These are phyloP conservation scores for Glaciozyma martinii DNA, from an alignment of 768 basidiomycete genomes.

Conservation along the genomic window DNA sequence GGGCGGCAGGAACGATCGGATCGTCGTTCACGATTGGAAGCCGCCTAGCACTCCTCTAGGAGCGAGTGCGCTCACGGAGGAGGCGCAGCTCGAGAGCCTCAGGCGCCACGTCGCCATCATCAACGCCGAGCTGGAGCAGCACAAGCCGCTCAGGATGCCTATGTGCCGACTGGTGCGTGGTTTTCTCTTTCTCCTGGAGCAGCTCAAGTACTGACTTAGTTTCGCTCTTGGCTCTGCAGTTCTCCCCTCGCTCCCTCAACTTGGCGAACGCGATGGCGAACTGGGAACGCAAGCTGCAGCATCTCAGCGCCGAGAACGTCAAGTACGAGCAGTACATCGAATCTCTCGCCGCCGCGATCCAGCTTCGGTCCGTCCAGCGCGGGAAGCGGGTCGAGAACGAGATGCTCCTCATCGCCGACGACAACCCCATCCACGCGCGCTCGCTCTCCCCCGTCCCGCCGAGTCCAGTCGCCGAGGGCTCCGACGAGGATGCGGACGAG, in stretches of 20 bases:
- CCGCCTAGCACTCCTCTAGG: conserved; percentile 75
- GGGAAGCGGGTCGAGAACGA: conserved; percentile 74
- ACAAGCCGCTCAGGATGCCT: conserved; percentile 72
- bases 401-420: conserved; percentile 41
- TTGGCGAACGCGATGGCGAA: conserved; percentile 65
- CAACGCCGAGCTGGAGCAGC: conserved; percentile 68
- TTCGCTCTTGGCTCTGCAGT: conserved; percentile 50
- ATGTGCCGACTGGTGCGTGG: conserved; percentile 65
- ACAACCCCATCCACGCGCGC: background rate
- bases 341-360: conserved; percentile 73
- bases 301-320: conserved; percentile 80
- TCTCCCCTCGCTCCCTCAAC: conserved; percentile 64
- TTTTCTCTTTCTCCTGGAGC: background rate
- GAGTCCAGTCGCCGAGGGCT: too few species aligned
- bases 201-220: background rate
- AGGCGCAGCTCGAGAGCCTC: conserved; percentile 80
- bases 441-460: too few species aligned
- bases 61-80: conserved; percentile 79
- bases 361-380: conserved; percentile 72
- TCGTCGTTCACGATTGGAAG: conserved; percentile 87
- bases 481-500: too few species aligned
- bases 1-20: conserved; percentile 50
- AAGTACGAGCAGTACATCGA: conserved; percentile 95
- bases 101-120: conserved; percentile 67
- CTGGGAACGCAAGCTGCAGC: conserved; percentile 87